Base-by-base conservation (phyloP, 169 alveolate genomes). In the Toxoplasma gondii region DNA sequence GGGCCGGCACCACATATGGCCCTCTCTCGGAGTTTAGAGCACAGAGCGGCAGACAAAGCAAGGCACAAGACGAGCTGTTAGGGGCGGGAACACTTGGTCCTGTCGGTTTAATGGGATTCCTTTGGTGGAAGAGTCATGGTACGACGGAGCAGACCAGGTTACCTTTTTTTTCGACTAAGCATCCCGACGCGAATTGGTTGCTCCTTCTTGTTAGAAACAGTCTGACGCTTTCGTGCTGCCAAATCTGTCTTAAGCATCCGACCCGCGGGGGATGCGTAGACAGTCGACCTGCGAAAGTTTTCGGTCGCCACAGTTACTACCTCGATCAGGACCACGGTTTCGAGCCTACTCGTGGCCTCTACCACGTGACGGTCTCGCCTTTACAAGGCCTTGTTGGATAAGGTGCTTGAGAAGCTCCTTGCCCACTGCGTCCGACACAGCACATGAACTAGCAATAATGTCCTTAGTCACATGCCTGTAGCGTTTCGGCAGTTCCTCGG, bases 351-450 rank as follows among this genome's bases (percentile, higher is more conserved):
- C 84, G 84, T 74, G 84, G 27, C 84, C 84, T 74, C 34, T 27
- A n/a, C 84, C 84, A 10, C 84, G 41, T n/a, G 84, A 36, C 9
- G 9, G 41, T 34, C 34, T 74, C 0, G 84, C 41, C 84, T 74
- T 74, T 19, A 74, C 84, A 34, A 74, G 44, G 34, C 84, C 84
- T 7, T 38, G 43, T 1, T 74, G 84, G 45, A 74, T 38, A 4
- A 74, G 7, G 45, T 74, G 84, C 45, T 74, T 74, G 27, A 74
- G 84, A 1, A 74, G 45, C 84, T 74, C 84, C 84, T 74, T 74
- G 27, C 41, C 84, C 27, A 74, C 84, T 7, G 7, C 31, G 27
- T 74, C 44, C 22, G 84, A 36, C 41, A 74, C 84, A 16, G 84
- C 84, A 22, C 84, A 74, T n/a, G 84, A 27, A 34, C 84, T 74